phyloP scores from a whole-genome alignment of 306 rosid genomes.

The Prinsepia uniflora region DNA sequence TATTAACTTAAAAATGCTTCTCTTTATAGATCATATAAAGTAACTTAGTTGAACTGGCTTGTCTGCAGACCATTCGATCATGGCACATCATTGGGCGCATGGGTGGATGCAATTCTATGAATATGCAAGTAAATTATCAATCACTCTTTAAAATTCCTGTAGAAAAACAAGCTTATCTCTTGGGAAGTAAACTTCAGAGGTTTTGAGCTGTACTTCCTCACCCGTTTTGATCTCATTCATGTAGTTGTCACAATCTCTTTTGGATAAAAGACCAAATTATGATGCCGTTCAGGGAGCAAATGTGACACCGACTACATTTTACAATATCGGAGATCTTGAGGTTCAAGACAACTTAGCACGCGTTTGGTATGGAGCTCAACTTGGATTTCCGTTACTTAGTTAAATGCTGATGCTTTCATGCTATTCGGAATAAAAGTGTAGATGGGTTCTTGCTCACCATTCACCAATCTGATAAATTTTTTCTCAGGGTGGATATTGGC shows the following conservation, averaged over 20 bases:
- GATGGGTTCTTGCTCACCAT: background rate
- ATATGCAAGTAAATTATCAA: slow-evolving; percentile 70
- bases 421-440: slow-evolving; percentile 1
- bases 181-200: no score
- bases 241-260: slow-evolving; percentile 73
- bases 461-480: slow-evolving; percentile 4
- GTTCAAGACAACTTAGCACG: slow-evolving; percentile 91
- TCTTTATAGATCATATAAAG: slow-evolving; percentile 6
- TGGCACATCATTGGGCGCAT: slow-evolving; percentile 91
- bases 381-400: slow-evolving; percentile 1
- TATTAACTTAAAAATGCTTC: background rate
- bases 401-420: slow-evolving; percentile 7
- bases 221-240: slow-evolving; percentile 16
- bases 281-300: slow-evolving; percentile 79
- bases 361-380: slow-evolving; percentile 49
- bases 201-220: slow-evolving; percentile 12
- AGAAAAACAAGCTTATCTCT: no score
- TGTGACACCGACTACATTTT: slow-evolving; percentile 70
- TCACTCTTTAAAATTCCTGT: background rate
- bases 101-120: slow-evolving; percentile 94
- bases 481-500: slow-evolving; percentile 84
- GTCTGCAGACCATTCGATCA: slow-evolving; percentile 61
- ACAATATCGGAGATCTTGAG: slow-evolving; percentile 91
- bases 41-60: slow-evolving; percentile 27
- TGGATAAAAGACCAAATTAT: slow-evolving; percentile 71